These are phyloP conservation scores for Triglochin maritima DNA, from an alignment of 106 monocot genomes.

Conservation along the genomic window DNA sequence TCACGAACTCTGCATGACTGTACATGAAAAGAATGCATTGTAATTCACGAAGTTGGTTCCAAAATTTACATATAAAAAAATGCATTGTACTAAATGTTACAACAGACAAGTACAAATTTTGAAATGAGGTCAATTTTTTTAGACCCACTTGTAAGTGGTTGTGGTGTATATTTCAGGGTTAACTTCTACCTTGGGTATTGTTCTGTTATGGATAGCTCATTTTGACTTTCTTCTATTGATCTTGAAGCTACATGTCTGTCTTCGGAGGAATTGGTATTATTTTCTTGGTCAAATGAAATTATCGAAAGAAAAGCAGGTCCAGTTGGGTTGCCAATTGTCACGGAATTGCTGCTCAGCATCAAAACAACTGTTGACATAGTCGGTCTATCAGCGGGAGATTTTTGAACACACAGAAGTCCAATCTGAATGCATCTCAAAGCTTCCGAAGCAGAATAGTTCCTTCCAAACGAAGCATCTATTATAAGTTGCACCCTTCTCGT, in stretches of 20 bases:
- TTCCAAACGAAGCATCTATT: background rate
- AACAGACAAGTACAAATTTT: too few relatives aligned
- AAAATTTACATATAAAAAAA: too few relatives aligned
- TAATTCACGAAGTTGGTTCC: too few relatives aligned
- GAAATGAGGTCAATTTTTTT: too few relatives aligned
- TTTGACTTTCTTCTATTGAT: background rate
- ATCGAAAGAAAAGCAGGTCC: background rate
- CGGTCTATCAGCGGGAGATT: background rate
- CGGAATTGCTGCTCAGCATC: background rate
- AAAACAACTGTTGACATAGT: background rate
- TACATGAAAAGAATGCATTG: too few relatives aligned
- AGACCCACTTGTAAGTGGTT: too few relatives aligned
- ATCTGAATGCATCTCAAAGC: conserved; percentile 5
- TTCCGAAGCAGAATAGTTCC: background rate
- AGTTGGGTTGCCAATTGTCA: background rate
- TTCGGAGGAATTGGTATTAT: background rate
- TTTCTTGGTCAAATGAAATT: background rate
- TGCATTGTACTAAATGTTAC: too few relatives aligned
- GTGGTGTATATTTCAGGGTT: too few relatives aligned
- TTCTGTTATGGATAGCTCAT: background rate
- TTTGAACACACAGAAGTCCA: conserved; percentile 5
- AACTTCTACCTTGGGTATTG: background rate
- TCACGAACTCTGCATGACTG: too few relatives aligned
- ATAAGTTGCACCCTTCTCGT: background rate
- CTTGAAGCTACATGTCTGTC: background rate